These are phyloP conservation scores for Sugiyamaella smithiae DNA, from an alignment of 805 yeast species.

Conservation along the genomic window DNA sequence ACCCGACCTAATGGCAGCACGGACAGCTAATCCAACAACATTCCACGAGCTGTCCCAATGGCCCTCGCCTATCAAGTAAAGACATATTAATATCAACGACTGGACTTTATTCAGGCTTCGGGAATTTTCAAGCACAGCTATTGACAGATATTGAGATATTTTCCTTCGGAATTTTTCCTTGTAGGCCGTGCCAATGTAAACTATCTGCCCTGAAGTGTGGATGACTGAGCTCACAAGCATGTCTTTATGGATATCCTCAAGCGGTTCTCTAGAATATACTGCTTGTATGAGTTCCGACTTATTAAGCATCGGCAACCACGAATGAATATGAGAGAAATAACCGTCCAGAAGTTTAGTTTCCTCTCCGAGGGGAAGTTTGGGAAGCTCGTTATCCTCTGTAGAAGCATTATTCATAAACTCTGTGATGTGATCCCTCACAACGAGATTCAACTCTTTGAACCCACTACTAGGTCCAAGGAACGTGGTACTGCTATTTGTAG, in stretches of 20 bases:
- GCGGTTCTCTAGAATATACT: slow-evolving; percentile 4
- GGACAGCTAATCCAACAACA: slow-evolving; percentile 11
- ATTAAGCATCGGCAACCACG: slow-evolving; percentile 15
- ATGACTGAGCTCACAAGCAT: background rate
- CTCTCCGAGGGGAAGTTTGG: slow-evolving; percentile 1
- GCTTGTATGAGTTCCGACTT: slow-evolving; percentile 7
- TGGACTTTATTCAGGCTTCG: slow-evolving; percentile 12
- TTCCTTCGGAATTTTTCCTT: background rate
- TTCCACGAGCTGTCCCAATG: slow-evolving; percentile 14
- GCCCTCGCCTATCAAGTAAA: slow-evolving; percentile 7
- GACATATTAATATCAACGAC: slow-evolving; percentile 8
- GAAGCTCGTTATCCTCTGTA: too few relatives aligned
- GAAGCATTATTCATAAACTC: background rate
- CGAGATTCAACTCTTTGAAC: background rate
- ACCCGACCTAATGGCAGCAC: slow-evolving; percentile 12
- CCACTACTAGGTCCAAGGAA: background rate
- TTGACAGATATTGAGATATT: background rate
- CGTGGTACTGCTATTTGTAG: background rate
- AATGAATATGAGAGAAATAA: slow-evolving; percentile 9
- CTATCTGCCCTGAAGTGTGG: background rate
- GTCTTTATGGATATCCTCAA: background rate
- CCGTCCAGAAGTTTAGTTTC: slow-evolving; percentile 6
- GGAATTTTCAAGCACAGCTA: background rate
- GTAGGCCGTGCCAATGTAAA: background rate
- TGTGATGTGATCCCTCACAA: background rate